phyloP scores from a whole-genome alignment of 768 basidiomycete species.

The Amanita phalloides region DNA sequence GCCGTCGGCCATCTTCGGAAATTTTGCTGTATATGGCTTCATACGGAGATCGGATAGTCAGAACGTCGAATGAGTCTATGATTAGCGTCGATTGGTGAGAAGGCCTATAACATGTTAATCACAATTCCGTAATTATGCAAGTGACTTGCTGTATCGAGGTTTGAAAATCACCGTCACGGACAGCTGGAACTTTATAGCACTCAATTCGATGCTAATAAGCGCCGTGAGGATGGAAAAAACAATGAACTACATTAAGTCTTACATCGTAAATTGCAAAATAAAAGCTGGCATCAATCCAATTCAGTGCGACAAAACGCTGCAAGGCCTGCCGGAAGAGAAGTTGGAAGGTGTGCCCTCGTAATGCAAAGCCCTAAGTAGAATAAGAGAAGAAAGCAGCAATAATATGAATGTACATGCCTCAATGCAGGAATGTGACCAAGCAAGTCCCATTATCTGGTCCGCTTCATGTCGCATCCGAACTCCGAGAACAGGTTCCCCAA shows the following conservation, averaged over 20 bases:
- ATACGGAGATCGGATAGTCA: slow-evolving; percentile 11
- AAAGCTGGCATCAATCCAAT: slow-evolving; percentile 27
- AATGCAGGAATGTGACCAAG: slow-evolving; percentile 36
- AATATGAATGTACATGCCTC: slow-evolving; percentile 19
- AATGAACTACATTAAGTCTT: not conserved
- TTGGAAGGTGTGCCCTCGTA: slow-evolving; percentile 16
- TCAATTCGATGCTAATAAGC: slow-evolving; percentile 27
- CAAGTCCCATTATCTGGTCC: slow-evolving; percentile 19
- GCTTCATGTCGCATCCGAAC: slow-evolving; percentile 10
- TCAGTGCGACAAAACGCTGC: slow-evolving; percentile 17
- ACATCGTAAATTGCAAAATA: slow-evolving; percentile 33
- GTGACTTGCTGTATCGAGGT: not conserved
- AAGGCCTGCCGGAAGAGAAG: slow-evolving; percentile 18
- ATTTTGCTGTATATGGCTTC: slow-evolving; percentile 12
- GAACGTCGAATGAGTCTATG: slow-evolving; percentile 14
- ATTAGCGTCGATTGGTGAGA: slow-evolving; percentile 11
- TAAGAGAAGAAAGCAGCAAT: not conserved
- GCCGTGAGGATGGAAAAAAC: not conserved
- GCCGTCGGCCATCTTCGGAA: slow-evolving; percentile 9
- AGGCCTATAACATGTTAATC: slow-evolving; percentile 9
- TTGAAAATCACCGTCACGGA: slow-evolving; percentile 16
- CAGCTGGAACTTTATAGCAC: slow-evolving; percentile 21
- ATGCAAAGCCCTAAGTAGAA: slow-evolving; percentile 26
- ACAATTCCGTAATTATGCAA: not conserved
- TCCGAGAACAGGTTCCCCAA: slow-evolving; percentile 16